Conservation (phyloP, 352 stramenopile species). For the Phytophthora foliorum region DNA sequence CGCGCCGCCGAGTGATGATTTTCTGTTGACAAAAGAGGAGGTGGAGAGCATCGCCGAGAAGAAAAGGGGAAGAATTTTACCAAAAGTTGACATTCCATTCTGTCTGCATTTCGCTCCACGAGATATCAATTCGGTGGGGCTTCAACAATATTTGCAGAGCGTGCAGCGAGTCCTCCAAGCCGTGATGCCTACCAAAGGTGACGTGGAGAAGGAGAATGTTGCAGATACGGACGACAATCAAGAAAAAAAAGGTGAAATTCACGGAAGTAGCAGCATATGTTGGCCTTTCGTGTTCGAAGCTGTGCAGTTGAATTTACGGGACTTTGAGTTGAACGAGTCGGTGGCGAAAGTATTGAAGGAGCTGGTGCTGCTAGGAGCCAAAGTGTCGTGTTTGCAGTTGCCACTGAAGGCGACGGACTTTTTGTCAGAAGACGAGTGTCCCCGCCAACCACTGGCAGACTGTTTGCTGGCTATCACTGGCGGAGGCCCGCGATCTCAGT, state of each 20-base stretch:
- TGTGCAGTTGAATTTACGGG: slow-evolving; percentile 47
- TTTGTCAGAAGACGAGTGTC: slow-evolving; percentile 43
- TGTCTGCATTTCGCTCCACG: slow-evolving; percentile 46
- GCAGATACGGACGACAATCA: slow-evolving; percentile 1
- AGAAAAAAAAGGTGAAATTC: background rate
- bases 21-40: slow-evolving; percentile 22
- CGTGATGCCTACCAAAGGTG: background rate
- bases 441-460: slow-evolving; percentile 35
- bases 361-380: slow-evolving; percentile 31
- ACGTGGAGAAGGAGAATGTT: slow-evolving; percentile 8
- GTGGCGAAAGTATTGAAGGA: slow-evolving; percentile 30
- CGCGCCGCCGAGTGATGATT: slow-evolving; percentile 21
- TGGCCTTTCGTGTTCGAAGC: slow-evolving; percentile 41
- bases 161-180: slow-evolving; percentile 31
- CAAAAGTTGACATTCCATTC: slow-evolving; percentile 28
- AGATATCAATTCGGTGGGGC: slow-evolving; percentile 35
- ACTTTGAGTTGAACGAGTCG: slow-evolving; percentile 48
- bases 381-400: slow-evolving; percentile 42
- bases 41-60: slow-evolving; percentile 11
- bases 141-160: slow-evolving; percentile 42
- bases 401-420: slow-evolving; percentile 45
- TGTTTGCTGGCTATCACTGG: slow-evolving; percentile 35
- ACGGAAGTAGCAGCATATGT: background rate
- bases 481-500: slow-evolving; percentile 6
- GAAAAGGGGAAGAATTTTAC: slow-evolving; percentile 1